Percentiles rank a stretch among this genome's conserved stretches.
These are phyloP conservation scores for Chytriomyces sp. DNA, from an alignment of 192 early-diverging fungal genomes.

Conservation along the genomic window DNA sequence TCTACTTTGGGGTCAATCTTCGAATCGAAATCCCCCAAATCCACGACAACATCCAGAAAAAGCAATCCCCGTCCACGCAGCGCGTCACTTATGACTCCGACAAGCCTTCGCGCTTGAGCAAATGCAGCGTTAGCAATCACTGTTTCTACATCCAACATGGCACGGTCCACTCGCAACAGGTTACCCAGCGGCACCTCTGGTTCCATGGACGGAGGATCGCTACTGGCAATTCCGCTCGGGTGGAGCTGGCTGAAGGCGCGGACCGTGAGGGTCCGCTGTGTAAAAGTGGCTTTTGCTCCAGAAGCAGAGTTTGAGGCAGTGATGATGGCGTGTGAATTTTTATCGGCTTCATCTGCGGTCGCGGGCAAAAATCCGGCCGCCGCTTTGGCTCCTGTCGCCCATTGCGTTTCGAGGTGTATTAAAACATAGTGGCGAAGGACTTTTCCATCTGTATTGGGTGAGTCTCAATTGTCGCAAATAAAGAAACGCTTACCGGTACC, in stretches of 20 bases:
- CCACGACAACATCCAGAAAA: not conserved
- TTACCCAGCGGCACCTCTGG: not conserved
- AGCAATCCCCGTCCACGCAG: not conserved
- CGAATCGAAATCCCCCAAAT: not conserved
- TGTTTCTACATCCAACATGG: constrained; percentile 3
- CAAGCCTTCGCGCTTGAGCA: not conserved
- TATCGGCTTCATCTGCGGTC: not conserved
- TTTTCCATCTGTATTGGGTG: not conserved
- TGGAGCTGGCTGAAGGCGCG: constrained; percentile 7
- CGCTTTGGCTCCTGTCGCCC: no score
- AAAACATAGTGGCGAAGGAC: not conserved
- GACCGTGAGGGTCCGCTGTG: not conserved
- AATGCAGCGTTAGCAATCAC: not conserved
- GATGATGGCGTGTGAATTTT: not conserved
- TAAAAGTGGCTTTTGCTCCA: not conserved
- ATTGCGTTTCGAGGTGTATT: not conserved
- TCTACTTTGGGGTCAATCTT: not conserved
- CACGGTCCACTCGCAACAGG: not conserved
- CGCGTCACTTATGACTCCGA: not conserved
- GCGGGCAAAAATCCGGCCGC: not conserved
- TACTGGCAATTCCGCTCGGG: not conserved
- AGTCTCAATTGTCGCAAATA: not conserved
- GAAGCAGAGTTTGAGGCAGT: constrained; percentile 5
- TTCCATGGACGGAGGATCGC: not conserved
- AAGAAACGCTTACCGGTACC: not conserved